Base-by-base conservation (phyloP, 352 stramenopile species). In the Globisporangium paroecandrum region DNA sequence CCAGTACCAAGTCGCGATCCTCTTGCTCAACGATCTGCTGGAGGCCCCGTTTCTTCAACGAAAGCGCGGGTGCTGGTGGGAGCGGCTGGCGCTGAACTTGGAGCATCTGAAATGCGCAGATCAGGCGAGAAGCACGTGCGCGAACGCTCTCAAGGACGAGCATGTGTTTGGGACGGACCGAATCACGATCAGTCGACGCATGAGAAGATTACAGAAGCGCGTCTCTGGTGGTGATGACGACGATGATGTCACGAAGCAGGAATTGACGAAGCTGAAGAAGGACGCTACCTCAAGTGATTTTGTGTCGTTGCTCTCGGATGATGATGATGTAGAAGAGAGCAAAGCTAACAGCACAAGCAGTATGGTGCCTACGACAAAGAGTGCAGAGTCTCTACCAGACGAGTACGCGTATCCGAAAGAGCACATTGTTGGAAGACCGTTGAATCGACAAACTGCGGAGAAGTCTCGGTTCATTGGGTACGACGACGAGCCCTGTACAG, bases 391-490 rank as follows among this genome's bases (percentile, higher is more conserved):
- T 32, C 15, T 20, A n/a, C 2, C n/a, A 12, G 46, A 53, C 22
- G 67, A 65, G 12, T 88, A 86, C 57, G 64, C 71, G 10, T 93
- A 89, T 29, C 62, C 51, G 3, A 64, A 80, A 43, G 73, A 77
- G 8, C 76, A 81, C 47, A 90, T 95, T 29, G 65, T 92, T 1
- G 87, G 84, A 3, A 75, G 87, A 51, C 87, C 87, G 22, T 69
- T 94, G 18, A 95, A 94, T 72, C 85, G 86, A 8, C 73, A 79
- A 64, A 91, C 74, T 7, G 86, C 85, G 1, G 79, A 91, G 54
- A 95, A 95, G 47, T 96, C 87, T 18, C 77, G 87, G 0, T 97
- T 97, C 41, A 83, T 97, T 34, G 89, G 89, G 10, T 96, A 93
- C 66, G 89, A 94, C 32, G 87, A 96, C 58, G 87, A 93, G 46